Base-by-base conservation (phyloP, 1,284 basidiomycete species). In the Apiotrichum akiyoshidainum region DNA sequence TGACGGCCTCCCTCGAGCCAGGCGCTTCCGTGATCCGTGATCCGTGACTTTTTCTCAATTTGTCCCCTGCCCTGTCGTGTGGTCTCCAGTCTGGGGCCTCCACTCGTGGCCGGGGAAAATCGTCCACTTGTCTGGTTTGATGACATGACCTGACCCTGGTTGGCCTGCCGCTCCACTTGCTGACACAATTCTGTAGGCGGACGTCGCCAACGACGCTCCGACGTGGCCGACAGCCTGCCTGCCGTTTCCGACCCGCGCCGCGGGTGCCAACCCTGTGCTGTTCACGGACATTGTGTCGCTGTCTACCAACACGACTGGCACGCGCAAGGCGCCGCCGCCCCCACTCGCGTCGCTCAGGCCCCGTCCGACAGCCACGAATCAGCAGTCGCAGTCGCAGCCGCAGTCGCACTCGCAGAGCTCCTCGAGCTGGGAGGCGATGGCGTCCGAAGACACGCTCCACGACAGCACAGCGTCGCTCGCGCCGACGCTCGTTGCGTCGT, bases 231-330 rank as follows among this genome's bases (percentile, higher is more conserved):
- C n/a, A 19, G n/a, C n/a, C 2, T 16, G 5, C 12, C 10, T 10
- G 14, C 10, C 17, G n/a, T 44, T 1, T n/a, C 34, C 46, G 14
- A 34, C 33, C 10, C 46, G 6, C n/a, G 16, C 33, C 17, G 12
- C 26, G 4, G 26, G 26, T 7, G 26, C 17, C 31, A 48, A 35
- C n/a, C 46, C 31, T 12, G 14, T 48, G 31, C 46, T 19, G n/a
- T 33, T 35, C 33, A 33, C 31, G 26, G 46, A 17, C 33, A n/a
- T 35, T 2, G 12, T 26, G 22, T 46, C 45, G 16, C 46, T 48
- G 31, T 48, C 46, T 17, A 48, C 46, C 16, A 48, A 48, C n/a
- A 48, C 46, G 17, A 48, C 33, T 13, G 46, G 46, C 17, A 37
- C n/a, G 5, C 46, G 46, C n/a, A 48, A 48, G 34, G 33, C 33